Evolutionary conservation across 805 yeast genomes (phyloP).

Genomic region (Kodamaea leandrae): DNA sequence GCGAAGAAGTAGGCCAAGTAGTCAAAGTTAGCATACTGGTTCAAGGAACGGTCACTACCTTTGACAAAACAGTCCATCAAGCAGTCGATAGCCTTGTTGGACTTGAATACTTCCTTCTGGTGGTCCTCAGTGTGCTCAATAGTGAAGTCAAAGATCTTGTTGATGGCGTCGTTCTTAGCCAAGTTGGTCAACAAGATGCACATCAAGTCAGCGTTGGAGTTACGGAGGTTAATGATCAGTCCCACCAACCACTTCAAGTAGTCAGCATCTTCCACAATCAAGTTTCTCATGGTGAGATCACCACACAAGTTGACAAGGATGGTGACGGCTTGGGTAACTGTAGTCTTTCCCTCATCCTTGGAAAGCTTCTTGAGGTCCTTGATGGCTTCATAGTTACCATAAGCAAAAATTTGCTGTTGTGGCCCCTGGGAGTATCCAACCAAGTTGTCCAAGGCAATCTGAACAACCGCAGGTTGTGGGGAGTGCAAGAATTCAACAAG

Average conservation of each 20-base stretch:
- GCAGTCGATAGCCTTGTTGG: slow-evolving; percentile 65
- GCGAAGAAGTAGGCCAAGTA: slow-evolving; percentile 87
- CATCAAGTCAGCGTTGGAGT: slow-evolving; percentile 74
- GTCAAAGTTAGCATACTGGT: slow-evolving; percentile 72
- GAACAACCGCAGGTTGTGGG: slow-evolving; percentile 73
- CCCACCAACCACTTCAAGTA: slow-evolving; percentile 50
- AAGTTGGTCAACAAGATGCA: slow-evolving; percentile 82
- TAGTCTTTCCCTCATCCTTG: slow-evolving; percentile 50
- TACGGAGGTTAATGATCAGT: slow-evolving; percentile 52
- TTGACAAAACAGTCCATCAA: slow-evolving; percentile 86
- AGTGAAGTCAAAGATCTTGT: slow-evolving; percentile 45
- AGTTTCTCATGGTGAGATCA: slow-evolving; percentile 57
- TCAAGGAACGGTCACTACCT: slow-evolving; percentile 70
- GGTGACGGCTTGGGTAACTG: slow-evolving; percentile 68
- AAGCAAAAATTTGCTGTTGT: slow-evolving; percentile 61
- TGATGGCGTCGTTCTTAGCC: slow-evolving; percentile 71
- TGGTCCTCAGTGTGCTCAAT: slow-evolving; percentile 37
- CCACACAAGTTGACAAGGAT: slow-evolving; percentile 82
- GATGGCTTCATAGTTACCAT: slow-evolving; percentile 68
- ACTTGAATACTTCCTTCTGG: slow-evolving; percentile 47
- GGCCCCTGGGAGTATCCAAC: slow-evolving; percentile 79
- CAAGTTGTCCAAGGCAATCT: slow-evolving; percentile 79
- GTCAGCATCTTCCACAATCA: slow-evolving; percentile 61
- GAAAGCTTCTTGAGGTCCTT: slow-evolving; percentile 65
- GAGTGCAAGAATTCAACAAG: slow-evolving; percentile 80